Evolutionary conservation across 345 rosid species (phyloP), one percentile per base, ranked within the genome.

Genomic region (Corymbia maculata): DNA sequence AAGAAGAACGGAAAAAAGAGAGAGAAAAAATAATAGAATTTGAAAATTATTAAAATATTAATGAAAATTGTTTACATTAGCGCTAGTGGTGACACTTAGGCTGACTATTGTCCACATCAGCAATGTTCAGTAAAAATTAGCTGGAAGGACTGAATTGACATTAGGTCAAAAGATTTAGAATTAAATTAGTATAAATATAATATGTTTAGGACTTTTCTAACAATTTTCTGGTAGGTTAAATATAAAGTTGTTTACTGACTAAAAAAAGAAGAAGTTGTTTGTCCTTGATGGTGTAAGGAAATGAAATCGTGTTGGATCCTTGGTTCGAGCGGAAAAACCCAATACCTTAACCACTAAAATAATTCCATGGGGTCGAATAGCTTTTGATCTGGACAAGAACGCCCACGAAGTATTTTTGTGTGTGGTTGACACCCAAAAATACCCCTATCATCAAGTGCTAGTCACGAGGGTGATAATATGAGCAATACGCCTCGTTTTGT

Each of bases 61-160:
- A 55, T 55, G 8, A 22, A 55, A 55, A 8, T 55, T 55, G 22
- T 55, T 8, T 55, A 55, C 28, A 11, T 55, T 0, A 55, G 2
- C 1, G 2, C 2, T 26, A 0, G 8, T 55, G 10, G 12, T 55
- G 61, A 55, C 8, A 21, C 9, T 5, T 55, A 55, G 28, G 12
- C 0, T 8, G 28, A 55, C 22, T 0, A 1, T 11, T 21, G 22
- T 55, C 61, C 61, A 55, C 22, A 26, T 55, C 0, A 55, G 6
- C 12, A 55, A 55, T 55, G 22, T 22, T 5, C 61, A 55, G 9
- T 0, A 7, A 55, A 22, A 55, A 55, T 22, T 8, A 21, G 26
- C 61, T 0, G 22, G 2, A 55, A 55, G 21, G 12, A 55, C 12
- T 22, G 10, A 22, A 55, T 55, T 22, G 26, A 10, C 12, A 55